Evolutionary conservation across 1,284 basidiomycete species (phyloP), one percentile per base, ranked within the genome.

Genomic region (Irpex lacteus): DNA sequence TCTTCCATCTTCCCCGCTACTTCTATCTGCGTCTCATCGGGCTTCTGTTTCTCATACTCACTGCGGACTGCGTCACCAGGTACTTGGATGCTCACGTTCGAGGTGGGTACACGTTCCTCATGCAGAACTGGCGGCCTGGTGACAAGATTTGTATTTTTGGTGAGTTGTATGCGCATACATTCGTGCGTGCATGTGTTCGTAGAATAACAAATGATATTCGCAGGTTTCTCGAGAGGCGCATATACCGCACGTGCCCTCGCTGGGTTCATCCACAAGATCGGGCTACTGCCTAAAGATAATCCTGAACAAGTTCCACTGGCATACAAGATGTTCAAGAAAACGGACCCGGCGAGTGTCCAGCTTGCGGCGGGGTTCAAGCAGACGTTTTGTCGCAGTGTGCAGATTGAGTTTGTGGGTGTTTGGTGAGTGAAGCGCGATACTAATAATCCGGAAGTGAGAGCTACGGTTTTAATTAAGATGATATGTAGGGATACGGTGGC

Each of bases 61-160:
- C 1, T 1, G 32, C 37, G 58, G 63, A 63, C 40, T 36, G n/a
- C n/a, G 50, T 21, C 18, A 53, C 50, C 19, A 75, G 73, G 76
- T 81, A 84, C 66, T 72, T 85, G 6, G 78, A 82, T 64, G 76
- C 76, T 8, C 84, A 87, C 71, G 81, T 86, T 63, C 83, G 81
- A 77, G 85, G 78, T 55, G 87, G 87, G 0, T 89, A 89, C 69
- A 76, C 80, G 62, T 90, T 88, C 69, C 72, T 90, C 50, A 87
- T 88, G 84, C 81, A 88, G 70, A 88, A 85, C 68, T 86, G 83
- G 67, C 71, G 74, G 15, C 70, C 72, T 18, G 81, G 79, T 7
- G 81, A 86, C 68, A 81, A 77, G 63, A 85, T 86, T 34, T 84
- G 80, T 68, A 77, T 86, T 18, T 86, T 86, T 68, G 80, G 81